Evolutionary conservation across 495 filamentous ascomycete species (phyloP), one percentile per base, ranked within the genome.

Genomic region (Podospora didyma): DNA sequence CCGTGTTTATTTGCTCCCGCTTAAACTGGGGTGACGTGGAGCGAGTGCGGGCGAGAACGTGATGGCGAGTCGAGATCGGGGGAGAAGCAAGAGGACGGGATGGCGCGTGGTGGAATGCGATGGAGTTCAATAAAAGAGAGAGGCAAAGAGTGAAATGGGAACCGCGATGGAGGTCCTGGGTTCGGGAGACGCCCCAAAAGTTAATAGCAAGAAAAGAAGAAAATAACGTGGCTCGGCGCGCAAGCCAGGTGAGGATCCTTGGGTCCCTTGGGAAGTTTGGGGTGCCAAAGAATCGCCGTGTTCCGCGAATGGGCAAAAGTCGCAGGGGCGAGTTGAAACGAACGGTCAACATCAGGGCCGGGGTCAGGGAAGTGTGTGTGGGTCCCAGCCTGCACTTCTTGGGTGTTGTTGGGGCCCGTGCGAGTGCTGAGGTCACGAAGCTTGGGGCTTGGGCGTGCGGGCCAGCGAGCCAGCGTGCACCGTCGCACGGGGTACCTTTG

Each of bases 211-310:
- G 52, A 59, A 46, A 65, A 61, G 50, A 53, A 59, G 49, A 65
- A 61, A 64, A 62, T 59, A 65, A 68, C 60, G 58, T 68, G 62
- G 65, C 65, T 65, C 62, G 65, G 62, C 62, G 59, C 60, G 56
- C 26, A n/a, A n/a, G n/a, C n/a, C n/a, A 57, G 60, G 41, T 56
- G 61, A 57, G 58, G 56, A 60, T 58, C 62, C 59, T 57, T 56
- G 53, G 19, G 50, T 31, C 26, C 26, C 26, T 31, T 31, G 3
- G 26, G 26, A 4, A 31, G 26, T 31, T 31, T 31, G 26, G 26
- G 26, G 26, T 31, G 26, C 41, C 54, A 51, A 49, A 45, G n/a
- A 59, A 49, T 37, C 51, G 48, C 51, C 54, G 49, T 59, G 59
- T 4, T 42, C 39, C 6, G 39, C 5, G 39, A 42, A 53, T 51